Base-by-base conservation (phyloP, 2,329 filamentous ascomycete species). In the Pleoardoris graminearum region DNA sequence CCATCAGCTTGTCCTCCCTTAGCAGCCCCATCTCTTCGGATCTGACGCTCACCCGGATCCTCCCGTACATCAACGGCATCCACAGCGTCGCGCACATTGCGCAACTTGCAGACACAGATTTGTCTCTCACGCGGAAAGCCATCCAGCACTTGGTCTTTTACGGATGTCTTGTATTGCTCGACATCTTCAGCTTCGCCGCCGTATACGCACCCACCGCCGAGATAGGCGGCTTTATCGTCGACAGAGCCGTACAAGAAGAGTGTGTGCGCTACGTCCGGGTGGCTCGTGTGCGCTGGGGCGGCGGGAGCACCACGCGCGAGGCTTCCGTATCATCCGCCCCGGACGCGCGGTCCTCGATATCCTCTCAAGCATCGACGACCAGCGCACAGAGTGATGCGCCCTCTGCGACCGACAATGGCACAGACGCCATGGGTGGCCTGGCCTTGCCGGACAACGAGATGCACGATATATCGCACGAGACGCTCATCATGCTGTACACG, bases 141-240 rank as follows among this genome's bases (percentile, higher is more conserved):
- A 83, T 97, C 51, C 87, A 90, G 57, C 93, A 97, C 71, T 82
- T 99, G 8, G 81, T 97, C 22, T 96, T 95, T 78, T 97, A 97
- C 74, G 90, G 93, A 68, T 93, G 91, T 65, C 83, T 96, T 30
- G 81, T 96, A 22, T 83, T 97, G 48, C 84, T 97, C 10, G 94
- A 99, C 75, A 89, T 97, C 63, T 97, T 97, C 79, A 91, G 94
- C 71, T 99, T 97, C 71, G 82, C 86, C 27, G 90, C 90, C 36
- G 93, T 95, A 65, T 99, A 99, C 69, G 91, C 92, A 0, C 87
- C 88, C 0, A 90, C 90, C 0, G 81, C 86, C 0, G 87, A 89
- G 32, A 87, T 99, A 52, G 84, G 87, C 56, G 83, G 87, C 56
- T 96, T 99, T 65, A 81, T 94, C 27, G 80, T 83, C 36, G 90